Conservation (phyloP, 805 yeast species). For the Pichia membranifaciens region DNA sequence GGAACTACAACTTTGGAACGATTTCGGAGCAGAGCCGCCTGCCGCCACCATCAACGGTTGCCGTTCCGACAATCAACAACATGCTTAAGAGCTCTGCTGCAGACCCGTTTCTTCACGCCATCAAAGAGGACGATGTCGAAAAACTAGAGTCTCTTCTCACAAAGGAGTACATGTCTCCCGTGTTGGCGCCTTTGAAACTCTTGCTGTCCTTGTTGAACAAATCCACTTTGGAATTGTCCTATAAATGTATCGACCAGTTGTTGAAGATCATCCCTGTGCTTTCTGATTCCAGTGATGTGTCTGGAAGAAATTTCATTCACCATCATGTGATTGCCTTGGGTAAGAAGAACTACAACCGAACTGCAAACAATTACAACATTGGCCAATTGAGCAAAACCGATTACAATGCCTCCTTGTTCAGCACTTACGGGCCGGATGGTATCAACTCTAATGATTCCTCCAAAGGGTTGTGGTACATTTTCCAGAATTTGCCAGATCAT, state of each 20-base stretch:
- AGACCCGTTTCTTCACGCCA: slow-evolving; percentile 22
- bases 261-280: slow-evolving; percentile 46
- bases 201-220: slow-evolving; percentile 59
- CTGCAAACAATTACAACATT: slow-evolving; percentile 13
- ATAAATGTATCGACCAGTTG: slow-evolving; percentile 51
- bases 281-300: slow-evolving; percentile 64
- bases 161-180: slow-evolving; percentile 38
- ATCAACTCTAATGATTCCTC: slow-evolving; percentile 51
- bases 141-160: slow-evolving; percentile 41
- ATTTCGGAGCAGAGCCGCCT: background rate
- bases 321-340: slow-evolving; percentile 77
- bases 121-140: slow-evolving; percentile 28
- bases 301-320: slow-evolving; percentile 80
- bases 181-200: slow-evolving; percentile 47
- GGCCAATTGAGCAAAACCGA: slow-evolving; percentile 13
- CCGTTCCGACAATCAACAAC: background rate
- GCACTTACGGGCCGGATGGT: slow-evolving; percentile 60
- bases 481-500: slow-evolving; percentile 49
- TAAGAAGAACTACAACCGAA: slow-evolving; percentile 42
- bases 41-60: background rate
- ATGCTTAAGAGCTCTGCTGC: slow-evolving; percentile 1
- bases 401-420: slow-evolving; percentile 40
- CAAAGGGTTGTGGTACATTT: slow-evolving; percentile 53
- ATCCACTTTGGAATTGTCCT: slow-evolving; percentile 52
- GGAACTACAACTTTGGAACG: background rate